Conservation (phyloP, 768 basidiomycete species). For the Pulveroboletus sp. region DNA sequence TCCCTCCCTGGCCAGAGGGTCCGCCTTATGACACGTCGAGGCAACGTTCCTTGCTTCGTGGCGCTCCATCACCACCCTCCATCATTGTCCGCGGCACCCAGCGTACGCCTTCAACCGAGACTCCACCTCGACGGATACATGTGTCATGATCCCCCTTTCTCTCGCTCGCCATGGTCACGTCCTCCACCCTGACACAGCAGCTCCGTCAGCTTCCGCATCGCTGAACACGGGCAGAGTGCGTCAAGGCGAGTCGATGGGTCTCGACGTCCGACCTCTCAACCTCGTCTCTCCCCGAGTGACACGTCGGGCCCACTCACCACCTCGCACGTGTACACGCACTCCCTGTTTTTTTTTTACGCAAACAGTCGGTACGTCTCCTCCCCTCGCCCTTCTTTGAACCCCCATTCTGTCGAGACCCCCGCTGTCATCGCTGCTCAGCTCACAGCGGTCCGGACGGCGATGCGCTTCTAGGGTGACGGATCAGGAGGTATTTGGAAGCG, state of each 20-base stretch:
- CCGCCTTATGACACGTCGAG: neutral
- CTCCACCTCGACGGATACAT: neutral
- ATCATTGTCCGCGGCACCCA: conserved; percentile 7
- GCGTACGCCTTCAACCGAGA: conserved; percentile 1
- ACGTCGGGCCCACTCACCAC: neutral
- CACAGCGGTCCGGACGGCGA: neutral
- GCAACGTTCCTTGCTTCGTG: conserved; percentile 3
- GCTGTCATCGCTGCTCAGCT: neutral
- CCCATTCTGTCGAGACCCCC: neutral
- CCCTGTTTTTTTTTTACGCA: neutral
- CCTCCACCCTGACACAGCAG: neutral
- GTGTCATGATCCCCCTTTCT: conserved; percentile 1
- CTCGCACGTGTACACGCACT: too few species aligned
- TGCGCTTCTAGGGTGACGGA: neutral
- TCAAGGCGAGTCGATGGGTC: neutral
- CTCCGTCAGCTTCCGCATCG: neutral
- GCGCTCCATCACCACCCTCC: conserved; percentile 2
- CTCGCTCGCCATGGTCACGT: neutral
- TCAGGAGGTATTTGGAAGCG: neutral
- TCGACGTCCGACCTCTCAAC: neutral
- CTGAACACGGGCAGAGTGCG: conserved; percentile 1
- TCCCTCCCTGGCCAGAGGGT: neutral
- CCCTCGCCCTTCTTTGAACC: neutral
- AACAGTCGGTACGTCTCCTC: neutral
- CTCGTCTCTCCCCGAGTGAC: neutral